Conservation (phyloP, 78 protist genomes). For the Emiliania huxleyi region DNA sequence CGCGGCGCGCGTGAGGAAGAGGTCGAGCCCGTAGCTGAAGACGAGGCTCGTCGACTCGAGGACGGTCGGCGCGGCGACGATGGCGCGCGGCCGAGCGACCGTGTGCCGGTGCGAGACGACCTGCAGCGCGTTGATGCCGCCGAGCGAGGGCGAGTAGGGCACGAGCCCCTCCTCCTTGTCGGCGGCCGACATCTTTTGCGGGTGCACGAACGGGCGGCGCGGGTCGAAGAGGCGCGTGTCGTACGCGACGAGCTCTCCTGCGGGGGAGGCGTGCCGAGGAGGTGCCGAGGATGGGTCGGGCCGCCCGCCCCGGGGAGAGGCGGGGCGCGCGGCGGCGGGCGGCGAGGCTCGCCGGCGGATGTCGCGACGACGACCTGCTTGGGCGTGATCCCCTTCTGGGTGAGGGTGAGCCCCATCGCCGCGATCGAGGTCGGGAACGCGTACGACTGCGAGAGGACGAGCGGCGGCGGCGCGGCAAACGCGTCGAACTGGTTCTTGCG, state of each 20-base stretch:
- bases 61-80: conserved; percentile 5
- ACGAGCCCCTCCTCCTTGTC: conserved; percentile 31
- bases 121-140: not conserved
- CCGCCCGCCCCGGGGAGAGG: no score
- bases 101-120: not conserved
- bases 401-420: conserved; percentile 14
- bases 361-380: not conserved
- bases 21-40: conserved; percentile 30
- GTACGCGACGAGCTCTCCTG: not conserved
- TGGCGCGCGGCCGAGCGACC: not conserved
- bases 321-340: no score
- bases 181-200: not conserved
- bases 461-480: not conserved
- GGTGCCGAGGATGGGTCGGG: no score
- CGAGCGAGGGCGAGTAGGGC: not conserved
- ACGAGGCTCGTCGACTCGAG: conserved; percentile 49
- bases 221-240: conserved; percentile 9
- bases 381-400: conserved; percentile 37
- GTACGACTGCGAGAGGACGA: not conserved
- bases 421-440: not conserved
- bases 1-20: conserved; percentile 35
- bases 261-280: not conserved
- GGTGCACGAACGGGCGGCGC: not conserved
- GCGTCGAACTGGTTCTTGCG: not conserved
- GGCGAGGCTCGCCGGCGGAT: not conserved